phyloP scores from a whole-genome alignment of 192 early-diverging fungal genomes.

The Allomyces arbusculus region DNA sequence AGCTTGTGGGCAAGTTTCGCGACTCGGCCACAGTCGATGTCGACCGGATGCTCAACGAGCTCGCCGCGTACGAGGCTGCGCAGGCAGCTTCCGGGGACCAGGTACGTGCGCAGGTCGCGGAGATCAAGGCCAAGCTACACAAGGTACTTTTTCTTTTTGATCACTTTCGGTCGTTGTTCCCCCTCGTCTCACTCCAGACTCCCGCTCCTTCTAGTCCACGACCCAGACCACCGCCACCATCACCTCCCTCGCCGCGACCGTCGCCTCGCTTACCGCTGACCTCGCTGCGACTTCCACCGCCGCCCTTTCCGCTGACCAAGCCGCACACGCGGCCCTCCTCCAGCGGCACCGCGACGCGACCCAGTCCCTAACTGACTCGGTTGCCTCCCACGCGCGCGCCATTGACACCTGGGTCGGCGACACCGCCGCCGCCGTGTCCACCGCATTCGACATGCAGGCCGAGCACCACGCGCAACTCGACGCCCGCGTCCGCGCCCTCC shows the following conservation, averaged over 20 bases:
- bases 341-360: too few species aligned
- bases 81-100: background rate
- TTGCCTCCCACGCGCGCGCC: too few species aligned
- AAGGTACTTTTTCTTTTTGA: background rate
- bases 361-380: too few species aligned
- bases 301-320: background rate
- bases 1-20: background rate
- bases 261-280: too few species aligned
- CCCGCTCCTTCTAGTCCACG: background rate
- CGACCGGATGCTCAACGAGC: background rate
- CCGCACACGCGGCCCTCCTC: too few species aligned
- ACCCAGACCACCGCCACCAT: background rate
- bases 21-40: background rate
- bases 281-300: background rate
- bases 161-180: background rate
- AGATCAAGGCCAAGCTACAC: background rate
- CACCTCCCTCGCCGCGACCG: background rate
- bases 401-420: too few species aligned
- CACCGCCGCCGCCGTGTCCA: too few species aligned
- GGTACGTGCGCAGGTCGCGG: background rate
- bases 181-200: background rate
- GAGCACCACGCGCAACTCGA: too few species aligned
- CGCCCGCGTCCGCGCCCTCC: too few species aligned
- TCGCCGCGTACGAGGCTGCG: background rate
- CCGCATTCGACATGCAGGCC: too few species aligned